These are phyloP conservation scores for Limonium bicolor DNA, from an alignment of 148 eudicot genomes.

Conservation along the genomic window DNA sequence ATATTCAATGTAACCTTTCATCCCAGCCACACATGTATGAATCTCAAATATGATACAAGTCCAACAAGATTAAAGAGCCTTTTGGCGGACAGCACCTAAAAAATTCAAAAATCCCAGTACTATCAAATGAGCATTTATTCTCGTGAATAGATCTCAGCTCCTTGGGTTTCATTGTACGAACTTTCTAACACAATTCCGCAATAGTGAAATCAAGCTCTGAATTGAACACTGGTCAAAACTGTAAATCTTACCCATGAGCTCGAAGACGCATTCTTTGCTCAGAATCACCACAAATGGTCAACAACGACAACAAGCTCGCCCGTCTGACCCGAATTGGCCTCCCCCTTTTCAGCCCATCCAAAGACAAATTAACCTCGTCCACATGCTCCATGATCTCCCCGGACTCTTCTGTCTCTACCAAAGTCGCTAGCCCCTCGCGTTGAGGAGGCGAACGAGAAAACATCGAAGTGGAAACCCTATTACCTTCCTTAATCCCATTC, in stretches of 20 bases:
- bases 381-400: slow-evolving; percentile 97
- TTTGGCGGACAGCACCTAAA: too few species aligned
- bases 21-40: too few species aligned
- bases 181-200: too few species aligned
- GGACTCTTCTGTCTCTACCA: slow-evolving; percentile 92
- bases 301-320: slow-evolving; percentile 63
- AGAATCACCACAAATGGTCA: slow-evolving; percentile 47
- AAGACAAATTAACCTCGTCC: slow-evolving; percentile 84
- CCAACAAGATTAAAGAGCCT: too few species aligned
- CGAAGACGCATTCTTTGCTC: slow-evolving; percentile 56
- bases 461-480: background rate
- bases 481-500: slow-evolving; percentile 11
- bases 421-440: slow-evolving; percentile 19
- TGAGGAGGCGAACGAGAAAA: slow-evolving; percentile 2
- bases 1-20: too few species aligned
- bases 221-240: too few species aligned
- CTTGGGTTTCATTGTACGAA: too few species aligned
- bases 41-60: too few species aligned
- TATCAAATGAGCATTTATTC: too few species aligned
- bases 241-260: slow-evolving; percentile 93
- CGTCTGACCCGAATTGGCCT: slow-evolving; percentile 43
- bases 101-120: too few species aligned
- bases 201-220: too few species aligned
- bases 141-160: too few species aligned
- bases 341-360: slow-evolving; percentile 70